phyloP scores from a whole-genome alignment of 1,139 yeast genomes.

The Blastobotrys serpentis region DNA sequence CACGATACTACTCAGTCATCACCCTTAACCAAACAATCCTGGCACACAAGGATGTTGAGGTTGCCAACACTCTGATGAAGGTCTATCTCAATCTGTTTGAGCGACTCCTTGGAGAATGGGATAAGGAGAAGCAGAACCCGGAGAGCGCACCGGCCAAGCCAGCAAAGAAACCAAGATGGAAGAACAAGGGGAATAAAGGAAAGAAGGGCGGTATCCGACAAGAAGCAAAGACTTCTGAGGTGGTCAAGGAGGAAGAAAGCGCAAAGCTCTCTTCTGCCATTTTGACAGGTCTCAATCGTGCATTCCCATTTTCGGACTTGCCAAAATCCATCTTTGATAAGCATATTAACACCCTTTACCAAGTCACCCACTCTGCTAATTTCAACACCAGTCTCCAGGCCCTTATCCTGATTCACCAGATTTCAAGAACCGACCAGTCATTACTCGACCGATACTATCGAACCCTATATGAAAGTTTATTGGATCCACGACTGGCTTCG shows the following conservation, averaged over 20 bases:
- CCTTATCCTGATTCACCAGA: constrained; percentile 76
- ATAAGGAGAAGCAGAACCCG: constrained; percentile 44
- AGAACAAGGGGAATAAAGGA: constrained; percentile 46
- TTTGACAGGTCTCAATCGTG: constrained; percentile 92
- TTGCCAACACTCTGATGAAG: constrained; percentile 79
- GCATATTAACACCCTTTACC: constrained; percentile 81
- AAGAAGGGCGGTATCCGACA: constrained; percentile 76
- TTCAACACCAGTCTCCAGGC: constrained; percentile 96
- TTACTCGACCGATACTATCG: constrained; percentile 73
- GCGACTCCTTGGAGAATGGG: constrained; percentile 70
- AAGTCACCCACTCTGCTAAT: constrained; percentile 90
- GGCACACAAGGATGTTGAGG: constrained; percentile 66
- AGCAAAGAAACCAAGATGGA: constrained; percentile 45
- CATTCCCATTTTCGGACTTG: constrained; percentile 86
- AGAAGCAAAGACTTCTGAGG: constrained; percentile 63
- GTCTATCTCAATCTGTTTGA: constrained; percentile 87
- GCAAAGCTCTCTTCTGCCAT: constrained; percentile 86
- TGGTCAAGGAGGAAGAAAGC: constrained; percentile 77
- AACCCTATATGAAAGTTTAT: constrained; percentile 83
- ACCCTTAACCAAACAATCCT: constrained; percentile 92
- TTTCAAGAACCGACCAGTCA: constrained; percentile 40
- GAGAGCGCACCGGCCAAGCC: constrained; percentile 41
- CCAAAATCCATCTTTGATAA: constrained; percentile 69
- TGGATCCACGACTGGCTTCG: constrained; percentile 77
- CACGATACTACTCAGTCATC: constrained; percentile 81